phyloP scores from a whole-genome alignment of 176 grass and related monocot species.

The Cocos nucifera region DNA sequence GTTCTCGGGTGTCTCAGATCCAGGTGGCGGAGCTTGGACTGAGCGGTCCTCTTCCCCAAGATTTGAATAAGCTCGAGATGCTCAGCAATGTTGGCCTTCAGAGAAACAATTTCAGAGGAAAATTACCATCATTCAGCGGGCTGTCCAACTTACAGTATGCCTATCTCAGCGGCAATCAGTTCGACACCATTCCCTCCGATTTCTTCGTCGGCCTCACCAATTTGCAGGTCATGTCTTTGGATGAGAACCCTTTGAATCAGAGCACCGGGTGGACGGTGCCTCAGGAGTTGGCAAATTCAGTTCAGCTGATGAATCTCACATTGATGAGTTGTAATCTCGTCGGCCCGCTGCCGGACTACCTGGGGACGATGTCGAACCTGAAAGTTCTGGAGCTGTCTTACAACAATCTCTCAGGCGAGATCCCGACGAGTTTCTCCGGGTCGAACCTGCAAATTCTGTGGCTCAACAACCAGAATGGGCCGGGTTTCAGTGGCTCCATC shows the following conservation, averaged over 20 bases:
- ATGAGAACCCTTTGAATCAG: conserved; percentile 44
- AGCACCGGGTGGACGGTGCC: conserved; percentile 44
- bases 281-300: conserved; percentile 15
- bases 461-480: conserved; percentile 75
- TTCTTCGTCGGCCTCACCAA: conserved; percentile 47
- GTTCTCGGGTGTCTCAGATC: conserved; percentile 63
- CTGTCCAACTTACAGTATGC: conserved; percentile 39
- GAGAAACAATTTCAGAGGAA: conserved; percentile 45
- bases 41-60: conserved; percentile 18
- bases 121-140: conserved; percentile 49
- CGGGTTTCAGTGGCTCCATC: conserved; percentile 49
- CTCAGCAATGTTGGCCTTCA: conserved; percentile 63
- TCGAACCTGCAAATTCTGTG: conserved; percentile 47
- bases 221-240: conserved; percentile 40
- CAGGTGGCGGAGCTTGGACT: conserved; percentile 48
- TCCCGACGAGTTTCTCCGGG: conserved; percentile 30
- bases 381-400: conserved; percentile 50
- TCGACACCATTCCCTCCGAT: conserved; percentile 45
- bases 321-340: conserved; percentile 34
- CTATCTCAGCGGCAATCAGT: conserved; percentile 64
- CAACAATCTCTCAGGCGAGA: conserved; percentile 46
- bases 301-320: conserved; percentile 36
- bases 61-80: conserved; percentile 30
- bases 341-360: conserved; percentile 40
- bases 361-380: conserved; percentile 36